A percentile compares a stretch with the other conserved stretches of the same genome.
phyloP scores from a whole-genome alignment of 2,329 filamentous ascomycete species.

The Hysterium pulicare region DNA sequence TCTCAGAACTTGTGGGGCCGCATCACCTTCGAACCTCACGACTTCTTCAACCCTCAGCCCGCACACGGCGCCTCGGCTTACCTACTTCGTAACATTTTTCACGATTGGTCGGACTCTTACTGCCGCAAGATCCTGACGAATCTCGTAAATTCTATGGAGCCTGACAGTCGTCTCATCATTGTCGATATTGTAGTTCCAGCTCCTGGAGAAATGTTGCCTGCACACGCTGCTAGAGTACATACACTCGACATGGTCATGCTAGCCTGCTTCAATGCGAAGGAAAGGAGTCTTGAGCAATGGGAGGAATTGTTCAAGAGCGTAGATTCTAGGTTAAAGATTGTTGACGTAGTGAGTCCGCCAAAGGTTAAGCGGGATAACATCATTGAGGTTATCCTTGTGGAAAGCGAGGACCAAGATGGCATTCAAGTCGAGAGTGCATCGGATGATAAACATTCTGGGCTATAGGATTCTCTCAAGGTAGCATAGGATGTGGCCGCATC shows the following conservation, averaged over 20 bases:
- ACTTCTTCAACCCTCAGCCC: slow-evolving; percentile 8
- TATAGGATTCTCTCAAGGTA: no score
- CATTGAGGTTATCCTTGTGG: background rate
- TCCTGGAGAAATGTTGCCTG: background rate
- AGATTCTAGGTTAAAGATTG: background rate
- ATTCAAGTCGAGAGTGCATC: no score
- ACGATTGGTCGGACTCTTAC: slow-evolving; percentile 6
- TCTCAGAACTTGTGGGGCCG: background rate
- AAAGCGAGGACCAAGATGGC: background rate
- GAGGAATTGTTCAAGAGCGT: background rate
- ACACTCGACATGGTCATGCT: background rate
- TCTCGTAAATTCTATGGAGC: slow-evolving; percentile 7
- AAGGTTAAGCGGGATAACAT: background rate
- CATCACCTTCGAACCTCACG: slow-evolving; percentile 1
- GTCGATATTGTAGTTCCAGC: slow-evolving; percentile 9
- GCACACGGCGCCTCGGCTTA: slow-evolving; percentile 7
- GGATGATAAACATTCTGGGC: no score
- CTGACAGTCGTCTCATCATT: slow-evolving; percentile 7
- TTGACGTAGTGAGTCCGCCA: background rate
- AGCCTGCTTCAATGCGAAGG: background rate
- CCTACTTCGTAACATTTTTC: slow-evolving; percentile 1
- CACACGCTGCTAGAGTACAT: background rate
- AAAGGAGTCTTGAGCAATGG: background rate
- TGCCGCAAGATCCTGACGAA: slow-evolving; percentile 5
- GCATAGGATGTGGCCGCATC: no score